phyloP scores from a whole-genome alignment of 2,329 filamentous ascomycete species.

The Escovopsis sp. region DNA sequence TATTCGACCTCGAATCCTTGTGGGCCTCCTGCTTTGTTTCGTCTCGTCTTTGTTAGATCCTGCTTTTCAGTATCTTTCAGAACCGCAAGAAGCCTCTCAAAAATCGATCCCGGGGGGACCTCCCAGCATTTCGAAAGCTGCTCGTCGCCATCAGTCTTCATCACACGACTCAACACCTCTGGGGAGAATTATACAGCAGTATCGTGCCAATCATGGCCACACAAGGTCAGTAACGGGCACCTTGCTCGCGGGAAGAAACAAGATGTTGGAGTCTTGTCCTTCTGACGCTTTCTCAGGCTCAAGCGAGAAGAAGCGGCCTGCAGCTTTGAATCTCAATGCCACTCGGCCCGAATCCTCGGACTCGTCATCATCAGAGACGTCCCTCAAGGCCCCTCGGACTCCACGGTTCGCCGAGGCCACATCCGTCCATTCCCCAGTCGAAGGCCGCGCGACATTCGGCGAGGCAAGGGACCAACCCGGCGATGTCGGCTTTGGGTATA shows the following conservation, averaged over 20 bases:
- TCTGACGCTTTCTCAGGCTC: constrained; percentile 10
- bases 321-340: constrained; percentile 38
- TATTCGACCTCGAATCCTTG: neutral
- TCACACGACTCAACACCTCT: neutral
- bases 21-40: neutral
- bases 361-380: constrained; percentile 38
- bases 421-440: constrained; percentile 61
- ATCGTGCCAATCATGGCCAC: constrained; percentile 17
- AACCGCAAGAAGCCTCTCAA: no score
- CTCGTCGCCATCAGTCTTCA: neutral
- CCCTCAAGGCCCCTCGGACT: constrained; percentile 54
- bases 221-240: constrained; percentile 21
- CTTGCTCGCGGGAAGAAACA: no score
- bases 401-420: constrained; percentile 74
- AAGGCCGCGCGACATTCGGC: constrained; percentile 42
- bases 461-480: constrained; percentile 50
- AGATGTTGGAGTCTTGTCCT: no score
- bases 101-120: no score
- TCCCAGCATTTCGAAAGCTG: no score
- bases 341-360: constrained; percentile 33
- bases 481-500: constrained; percentile 88
- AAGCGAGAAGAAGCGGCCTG: constrained; percentile 43
- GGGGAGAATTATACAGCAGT: constrained; percentile 1
- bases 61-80: neutral
- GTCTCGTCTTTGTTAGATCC: constrained; percentile 7